Conservation (phyloP, 2,329 filamentous ascomycete genomes). For the Didymella keratinophila region DNA sequence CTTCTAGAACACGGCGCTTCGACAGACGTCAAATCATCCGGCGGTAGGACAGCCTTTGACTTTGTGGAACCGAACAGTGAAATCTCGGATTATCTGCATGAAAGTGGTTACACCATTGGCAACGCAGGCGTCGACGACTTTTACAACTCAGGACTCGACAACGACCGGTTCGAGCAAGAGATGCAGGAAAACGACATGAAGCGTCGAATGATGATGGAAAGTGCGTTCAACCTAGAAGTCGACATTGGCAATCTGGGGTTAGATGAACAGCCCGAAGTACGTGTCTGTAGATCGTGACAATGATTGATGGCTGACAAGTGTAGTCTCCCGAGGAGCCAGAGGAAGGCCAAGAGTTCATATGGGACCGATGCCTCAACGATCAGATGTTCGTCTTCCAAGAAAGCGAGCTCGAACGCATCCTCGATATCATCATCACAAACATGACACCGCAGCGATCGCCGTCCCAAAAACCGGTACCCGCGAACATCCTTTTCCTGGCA, state of each 20-base stretch:
- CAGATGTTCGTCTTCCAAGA: slow-evolving; percentile 99
- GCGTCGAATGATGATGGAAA: slow-evolving; percentile 98
- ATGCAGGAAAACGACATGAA: slow-evolving; percentile 96
- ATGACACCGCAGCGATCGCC: slow-evolving; percentile 97
- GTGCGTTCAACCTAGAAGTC: slow-evolving; percentile 93
- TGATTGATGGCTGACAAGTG: slow-evolving; percentile 32
- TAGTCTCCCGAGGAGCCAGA: slow-evolving; percentile 74
- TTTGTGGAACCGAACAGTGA: slow-evolving; percentile 96
- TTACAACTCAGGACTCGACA: slow-evolving; percentile 88
- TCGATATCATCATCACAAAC: slow-evolving; percentile 95
- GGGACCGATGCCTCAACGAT: slow-evolving; percentile 92
- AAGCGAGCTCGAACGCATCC: slow-evolving; percentile 85
- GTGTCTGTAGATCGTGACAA: slow-evolving; percentile 32
- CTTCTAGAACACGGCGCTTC: slow-evolving; percentile 92
- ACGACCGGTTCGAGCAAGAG: slow-evolving; percentile 95
- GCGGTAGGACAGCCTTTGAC: slow-evolving; percentile 91
- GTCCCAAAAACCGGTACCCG: slow-evolving; percentile 96
- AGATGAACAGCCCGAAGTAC: slow-evolving; percentile 91
- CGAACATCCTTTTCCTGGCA: slow-evolving; percentile 95
- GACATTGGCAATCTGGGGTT: slow-evolving; percentile 94
- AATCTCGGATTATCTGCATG: slow-evolving; percentile 92
- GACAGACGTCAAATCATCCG: slow-evolving; percentile 93
- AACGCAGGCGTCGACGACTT: slow-evolving; percentile 89
- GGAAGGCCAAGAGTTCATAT: slow-evolving; percentile 93
- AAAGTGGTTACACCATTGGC: slow-evolving; percentile 91